A percentile compares a stretch with the other conserved stretches of the same genome.
Evolutionary conservation across 2,329 filamentous ascomycete species (phyloP).

Genomic region (Ophiobolus disseminans): DNA sequence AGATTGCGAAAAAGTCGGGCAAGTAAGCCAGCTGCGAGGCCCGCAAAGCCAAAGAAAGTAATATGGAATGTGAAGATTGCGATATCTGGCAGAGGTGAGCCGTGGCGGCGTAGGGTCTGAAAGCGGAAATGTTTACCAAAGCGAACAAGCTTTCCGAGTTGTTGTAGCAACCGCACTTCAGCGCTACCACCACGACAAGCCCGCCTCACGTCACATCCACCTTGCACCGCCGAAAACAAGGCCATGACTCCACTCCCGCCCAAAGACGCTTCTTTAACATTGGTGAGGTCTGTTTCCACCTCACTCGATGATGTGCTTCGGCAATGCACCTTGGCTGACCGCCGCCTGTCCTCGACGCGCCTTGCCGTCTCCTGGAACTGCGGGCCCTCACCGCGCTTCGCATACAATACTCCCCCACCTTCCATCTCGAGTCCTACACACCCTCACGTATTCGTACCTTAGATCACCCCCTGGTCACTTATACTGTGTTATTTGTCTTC

Average conservation of each 20-base stretch:
- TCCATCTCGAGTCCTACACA: too few relatives aligned
- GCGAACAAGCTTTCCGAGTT: slow-evolving; percentile 23
- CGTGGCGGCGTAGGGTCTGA: slow-evolving; percentile 34
- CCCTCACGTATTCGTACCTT: too few relatives aligned
- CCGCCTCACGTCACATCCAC: slow-evolving; percentile 19
- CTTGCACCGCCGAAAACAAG: slow-evolving; percentile 7
- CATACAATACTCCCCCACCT: too few relatives aligned
- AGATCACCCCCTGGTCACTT: too few relatives aligned
- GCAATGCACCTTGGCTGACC: too few relatives aligned
- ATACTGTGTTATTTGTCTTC: too few relatives aligned
- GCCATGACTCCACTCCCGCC: neutral
- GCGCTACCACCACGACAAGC: slow-evolving; percentile 24
- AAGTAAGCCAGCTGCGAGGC: slow-evolving; percentile 28
- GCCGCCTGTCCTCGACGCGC: too few relatives aligned
- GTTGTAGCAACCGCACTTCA: slow-evolving; percentile 19
- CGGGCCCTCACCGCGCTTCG: too few relatives aligned
- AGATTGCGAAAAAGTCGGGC: slow-evolving; percentile 24
- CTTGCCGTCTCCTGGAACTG: too few relatives aligned
- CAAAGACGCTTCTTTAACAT: too few relatives aligned
- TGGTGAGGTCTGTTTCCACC: too few relatives aligned
- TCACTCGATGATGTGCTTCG: too few relatives aligned
- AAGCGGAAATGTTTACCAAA: slow-evolving; percentile 37
- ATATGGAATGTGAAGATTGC: slow-evolving; percentile 37
- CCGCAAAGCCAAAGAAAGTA: slow-evolving; percentile 40
- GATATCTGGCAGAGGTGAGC: slow-evolving; percentile 22